Percentiles rank a stretch among this genome's conserved stretches.
Conservation (phyloP, 1,284 basidiomycete genomes). For the Cryptococcus sp. region DNA sequence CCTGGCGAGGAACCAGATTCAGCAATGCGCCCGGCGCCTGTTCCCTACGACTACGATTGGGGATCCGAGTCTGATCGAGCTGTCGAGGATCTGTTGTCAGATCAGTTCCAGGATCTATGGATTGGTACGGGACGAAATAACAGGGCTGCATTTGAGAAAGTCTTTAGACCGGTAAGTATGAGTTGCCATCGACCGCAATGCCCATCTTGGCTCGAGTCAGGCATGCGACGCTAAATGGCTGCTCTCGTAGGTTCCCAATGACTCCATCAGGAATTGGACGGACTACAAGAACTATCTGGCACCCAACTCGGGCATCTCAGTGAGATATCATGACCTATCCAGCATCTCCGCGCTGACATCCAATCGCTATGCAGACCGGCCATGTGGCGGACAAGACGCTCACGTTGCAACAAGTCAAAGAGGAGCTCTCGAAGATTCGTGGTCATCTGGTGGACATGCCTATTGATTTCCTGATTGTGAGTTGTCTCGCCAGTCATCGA, state of each 20-base stretch:
- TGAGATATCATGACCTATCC: constrained; percentile 7
- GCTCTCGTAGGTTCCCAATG: constrained; percentile 64
- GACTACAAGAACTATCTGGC: constrained; percentile 67
- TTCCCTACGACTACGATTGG: constrained; percentile 68
- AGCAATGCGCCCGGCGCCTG: constrained; percentile 73
- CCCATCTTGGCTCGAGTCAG: no score
- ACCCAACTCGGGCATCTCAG: constrained; percentile 34
- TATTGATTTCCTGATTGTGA: constrained; percentile 46
- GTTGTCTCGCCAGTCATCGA: constrained; percentile 8
- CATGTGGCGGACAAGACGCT: constrained; percentile 72
- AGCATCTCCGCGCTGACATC: constrained; percentile 3
- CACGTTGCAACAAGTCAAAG: constrained; percentile 68
- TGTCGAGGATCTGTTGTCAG: constrained; percentile 78
- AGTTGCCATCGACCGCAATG: neutral
- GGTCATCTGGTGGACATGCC: constrained; percentile 59
- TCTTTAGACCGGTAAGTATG: constrained; percentile 43
- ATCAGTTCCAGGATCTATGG: constrained; percentile 66
- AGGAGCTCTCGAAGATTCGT: constrained; percentile 66
- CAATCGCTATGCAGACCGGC: constrained; percentile 69
- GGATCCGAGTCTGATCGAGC: constrained; percentile 62
- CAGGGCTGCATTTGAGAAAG: constrained; percentile 65
- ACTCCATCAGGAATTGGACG: constrained; percentile 73
- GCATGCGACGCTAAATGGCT: neutral
- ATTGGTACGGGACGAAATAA: constrained; percentile 73
- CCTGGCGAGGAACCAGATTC: constrained; percentile 59